phyloP scores from a whole-genome alignment of 2,329 filamentous ascomycete species.

The Sclerotinia trifoliorum region DNA sequence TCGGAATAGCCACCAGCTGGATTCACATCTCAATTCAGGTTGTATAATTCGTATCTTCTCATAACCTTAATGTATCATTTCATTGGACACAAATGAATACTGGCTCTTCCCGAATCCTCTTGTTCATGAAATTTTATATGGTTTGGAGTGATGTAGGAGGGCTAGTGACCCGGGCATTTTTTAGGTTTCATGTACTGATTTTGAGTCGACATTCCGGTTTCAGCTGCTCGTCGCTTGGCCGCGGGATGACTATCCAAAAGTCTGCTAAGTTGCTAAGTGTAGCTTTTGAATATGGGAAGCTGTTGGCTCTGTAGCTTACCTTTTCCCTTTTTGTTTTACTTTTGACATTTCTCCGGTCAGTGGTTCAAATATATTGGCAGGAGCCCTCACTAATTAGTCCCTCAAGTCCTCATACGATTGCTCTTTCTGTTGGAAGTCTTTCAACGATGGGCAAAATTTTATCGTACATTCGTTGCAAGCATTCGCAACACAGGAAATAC shows the following conservation, averaged over 20 bases:
- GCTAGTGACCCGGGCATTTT: background rate
- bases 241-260: background rate
- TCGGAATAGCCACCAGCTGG: background rate
- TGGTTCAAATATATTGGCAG: background rate
- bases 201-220: background rate
- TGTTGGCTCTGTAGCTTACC: too few species aligned
- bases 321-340: background rate
- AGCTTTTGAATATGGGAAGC: background rate
- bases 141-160: background rate
- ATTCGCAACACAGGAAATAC: background rate
- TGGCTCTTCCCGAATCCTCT: background rate
- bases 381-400: background rate
- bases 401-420: background rate
- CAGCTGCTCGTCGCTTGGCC: background rate
- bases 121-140: background rate
- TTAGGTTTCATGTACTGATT: background rate
- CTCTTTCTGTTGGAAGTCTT: background rate
- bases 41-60: too few species aligned
- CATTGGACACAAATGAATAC: background rate
- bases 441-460: background rate
- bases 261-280: background rate
- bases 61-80: background rate
- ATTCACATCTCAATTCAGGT: too few species aligned
- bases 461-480: background rate
- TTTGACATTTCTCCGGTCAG: background rate